phyloP scores from a whole-genome alignment of 2,329 filamentous ascomycete genomes.

The Colletotrichum sojae region DNA sequence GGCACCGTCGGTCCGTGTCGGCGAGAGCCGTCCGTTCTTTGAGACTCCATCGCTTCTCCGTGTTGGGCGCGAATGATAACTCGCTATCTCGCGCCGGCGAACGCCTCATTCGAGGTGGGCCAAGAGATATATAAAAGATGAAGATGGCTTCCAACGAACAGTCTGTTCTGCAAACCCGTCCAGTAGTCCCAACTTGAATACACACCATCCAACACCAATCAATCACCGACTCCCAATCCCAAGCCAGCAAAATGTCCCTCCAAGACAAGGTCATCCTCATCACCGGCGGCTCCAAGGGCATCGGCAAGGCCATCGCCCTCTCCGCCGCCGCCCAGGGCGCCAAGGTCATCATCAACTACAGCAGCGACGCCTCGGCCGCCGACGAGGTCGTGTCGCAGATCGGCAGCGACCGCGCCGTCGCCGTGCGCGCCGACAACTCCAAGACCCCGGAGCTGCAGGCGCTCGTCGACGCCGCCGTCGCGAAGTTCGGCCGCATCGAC shows the following conservation, averaged over 20 bases:
- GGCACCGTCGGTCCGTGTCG: not conserved
- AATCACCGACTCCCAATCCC: not conserved
- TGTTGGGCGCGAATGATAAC: not conserved
- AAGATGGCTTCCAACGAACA: no score
- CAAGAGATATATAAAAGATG: not conserved
- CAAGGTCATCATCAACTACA: slow-evolving; percentile 72
- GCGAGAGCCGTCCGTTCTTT: not conserved
- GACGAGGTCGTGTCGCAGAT: slow-evolving; percentile 62
- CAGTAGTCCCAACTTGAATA: no score
- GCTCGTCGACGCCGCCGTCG: slow-evolving; percentile 64
- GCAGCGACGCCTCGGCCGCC: slow-evolving; percentile 60
- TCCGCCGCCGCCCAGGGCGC: slow-evolving; percentile 70
- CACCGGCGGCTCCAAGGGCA: slow-evolving; percentile 71
- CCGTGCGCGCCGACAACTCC: slow-evolving; percentile 70
- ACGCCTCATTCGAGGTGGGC: not conserved
- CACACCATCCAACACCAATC: not conserved
- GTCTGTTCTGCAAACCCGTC: no score
- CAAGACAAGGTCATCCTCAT: slow-evolving; percentile 62
- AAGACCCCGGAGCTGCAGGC: slow-evolving; percentile 60
- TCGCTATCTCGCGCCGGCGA: slow-evolving; percentile 11
- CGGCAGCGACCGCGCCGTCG: slow-evolving; percentile 62
- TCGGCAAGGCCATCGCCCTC: slow-evolving; percentile 71
- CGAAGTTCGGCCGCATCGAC: slow-evolving; percentile 69
- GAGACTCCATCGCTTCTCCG: not conserved
- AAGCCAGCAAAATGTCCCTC: slow-evolving; percentile 47